Evolutionary conservation across 2,329 filamentous ascomycete genomes (phyloP), one percentile per base, ranked within the genome.

Genomic region (Bipolaris oryzae): DNA sequence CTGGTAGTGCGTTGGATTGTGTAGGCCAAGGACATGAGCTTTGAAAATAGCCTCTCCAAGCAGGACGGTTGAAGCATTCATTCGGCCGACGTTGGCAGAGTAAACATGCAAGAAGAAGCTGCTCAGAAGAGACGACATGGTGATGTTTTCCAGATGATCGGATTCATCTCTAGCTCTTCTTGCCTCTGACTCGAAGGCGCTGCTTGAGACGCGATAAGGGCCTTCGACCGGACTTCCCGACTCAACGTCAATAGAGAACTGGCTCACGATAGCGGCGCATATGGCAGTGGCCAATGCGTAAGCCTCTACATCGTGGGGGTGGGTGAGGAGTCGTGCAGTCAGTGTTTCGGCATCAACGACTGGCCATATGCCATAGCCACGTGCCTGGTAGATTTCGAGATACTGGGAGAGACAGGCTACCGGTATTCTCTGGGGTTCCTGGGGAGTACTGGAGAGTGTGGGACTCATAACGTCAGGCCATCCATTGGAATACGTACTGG

Each of bases 51-150:
- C 67, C 45, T 75, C 72, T 20, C 72, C 72, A 2, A 75, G 64
- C 6, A 70, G 51, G 3, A 72, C 58, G 3, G 72, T 75, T 6
- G 72, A 75, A 18, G 64, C 63, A 16, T 68, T 60, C 72, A 75
- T 74, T 20, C 71, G 64, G n/a, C 72, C 72, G 16, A 73, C 64
- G 37, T 75, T 73, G 9, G 72, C 72, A 6, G 70, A 71, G 33
- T 74, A 72, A 4, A 74, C 72, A 41, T 75, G 72, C 6, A 75
- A 55, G 47, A 75, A 75, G 62, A 75, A 75, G 34, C 63, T 68
- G 50, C 66, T 58, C 35, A 75, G 54, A 7, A 72, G 48, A 5
- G 72, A 74, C 28, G 60, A 69, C n/a, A 69, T 53, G 4, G 71
- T 71, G 5, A 69, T 56, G 37, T 73, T 66, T 33, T 75, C 72